A percentile compares a stretch with the other conserved stretches of the same genome.
These are phyloP conservation scores for Malassezia furfur DNA, from an alignment of 1,284 basidiomycete genomes.

Conservation along the genomic window DNA sequence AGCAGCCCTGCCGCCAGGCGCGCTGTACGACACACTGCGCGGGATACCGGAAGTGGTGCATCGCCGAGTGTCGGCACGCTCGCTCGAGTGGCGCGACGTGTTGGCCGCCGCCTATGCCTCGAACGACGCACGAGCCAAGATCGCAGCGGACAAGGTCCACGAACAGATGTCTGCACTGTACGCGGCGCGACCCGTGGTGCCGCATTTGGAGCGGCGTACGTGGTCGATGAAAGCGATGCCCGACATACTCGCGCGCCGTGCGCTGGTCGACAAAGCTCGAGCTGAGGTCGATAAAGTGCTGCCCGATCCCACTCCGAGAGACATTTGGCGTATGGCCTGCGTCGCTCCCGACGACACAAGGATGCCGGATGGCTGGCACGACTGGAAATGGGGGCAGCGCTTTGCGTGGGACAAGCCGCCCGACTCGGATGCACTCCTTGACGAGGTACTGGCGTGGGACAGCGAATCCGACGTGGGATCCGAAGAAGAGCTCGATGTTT, in stretches of 20 bases:
- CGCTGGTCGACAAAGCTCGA: not conserved
- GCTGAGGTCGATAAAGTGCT: not conserved
- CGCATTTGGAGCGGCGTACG: conserved; percentile 5
- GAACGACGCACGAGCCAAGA: not conserved
- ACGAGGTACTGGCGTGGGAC: not conserved
- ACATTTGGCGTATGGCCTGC: not conserved
- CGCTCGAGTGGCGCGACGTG: conserved; percentile 12
- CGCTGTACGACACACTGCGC: not conserved
- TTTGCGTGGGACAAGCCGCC: not conserved
- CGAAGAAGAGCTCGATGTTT: not conserved
- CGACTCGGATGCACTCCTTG: not conserved
- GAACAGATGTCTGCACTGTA: not conserved
- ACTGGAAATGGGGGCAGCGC: not conserved
- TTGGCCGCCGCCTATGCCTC: not conserved
- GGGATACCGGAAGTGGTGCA: not conserved
- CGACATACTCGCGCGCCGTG: not conserved
- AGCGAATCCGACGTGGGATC: not conserved
- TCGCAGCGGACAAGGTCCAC: not conserved
- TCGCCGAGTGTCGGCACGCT: not conserved
- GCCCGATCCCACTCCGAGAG: not conserved
- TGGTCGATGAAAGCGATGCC: conserved; percentile 2
- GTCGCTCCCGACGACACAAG: not conserved
- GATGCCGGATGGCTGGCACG: not conserved
- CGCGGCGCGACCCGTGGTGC: not conserved
- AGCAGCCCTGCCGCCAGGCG: not conserved